Evolutionary conservation across 2,329 filamentous ascomycete genomes (phyloP), one percentile per base, ranked within the genome.

Genomic region (Exophiala oligosperma): DNA sequence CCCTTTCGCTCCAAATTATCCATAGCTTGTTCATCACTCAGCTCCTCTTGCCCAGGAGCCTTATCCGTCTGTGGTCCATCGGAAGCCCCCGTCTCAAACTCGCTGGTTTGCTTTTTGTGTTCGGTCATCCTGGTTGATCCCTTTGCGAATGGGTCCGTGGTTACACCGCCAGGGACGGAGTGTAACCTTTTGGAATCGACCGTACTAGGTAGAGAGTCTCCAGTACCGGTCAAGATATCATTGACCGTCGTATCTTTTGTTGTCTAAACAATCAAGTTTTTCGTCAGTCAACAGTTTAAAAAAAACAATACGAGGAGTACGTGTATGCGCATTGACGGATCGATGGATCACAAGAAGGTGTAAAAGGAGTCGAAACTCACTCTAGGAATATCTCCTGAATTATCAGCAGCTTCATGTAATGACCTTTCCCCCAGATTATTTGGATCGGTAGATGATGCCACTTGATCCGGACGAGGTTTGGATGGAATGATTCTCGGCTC

Each of bases 401-500:
- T 82, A 58, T 79, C 76, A 6, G 76, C 79, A 0, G 77, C 79
- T 17, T 71, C 70, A n/a, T 74, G 74, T 0, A 72, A 59, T 38
- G 70, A 69, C 4, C 71, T 65, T 46, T 70, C 65, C 11, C 72
- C 74, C 14, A 76, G 57, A 26, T 72, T 70, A 24, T 73, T 70
- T 41, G 74, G 68, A 47, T 75, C 68, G 2, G 44, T 46, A 43
- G 73, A 66, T 41, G 75, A 69, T 44, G 67, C 64, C 11, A 69
- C 68, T 61, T 82, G 77, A 62, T 80, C 77, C 1, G 78, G 78
- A 5, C 77, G 75, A 24, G 79, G 73, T 1, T 77, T 73, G 2
- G 79, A 81, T 12, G 78, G 77, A 59, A 82, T 78, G 49, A 70
- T 70, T 62, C 75, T 74, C 62, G 73, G 70, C 26, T 74, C 70